phyloP scores from a whole-genome alignment of 148 eudicot genomes.

The Silene uniflora region DNA sequence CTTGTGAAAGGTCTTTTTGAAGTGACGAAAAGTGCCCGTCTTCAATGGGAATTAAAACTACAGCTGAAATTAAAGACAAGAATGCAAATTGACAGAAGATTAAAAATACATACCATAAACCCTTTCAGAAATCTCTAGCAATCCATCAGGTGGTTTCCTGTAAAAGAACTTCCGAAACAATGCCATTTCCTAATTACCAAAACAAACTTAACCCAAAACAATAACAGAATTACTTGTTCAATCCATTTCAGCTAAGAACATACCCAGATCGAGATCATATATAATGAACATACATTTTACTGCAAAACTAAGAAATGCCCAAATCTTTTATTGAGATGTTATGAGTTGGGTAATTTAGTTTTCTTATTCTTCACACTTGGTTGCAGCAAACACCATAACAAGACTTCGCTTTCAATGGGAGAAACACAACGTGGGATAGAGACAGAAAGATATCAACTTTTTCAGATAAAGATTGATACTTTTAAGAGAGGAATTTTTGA shows the following conservation, averaged over 20 bases:
- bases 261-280: slow-evolving; percentile 22
- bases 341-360: slow-evolving; percentile 3
- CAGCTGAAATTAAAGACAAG: background rate
- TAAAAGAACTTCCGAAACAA: slow-evolving; percentile 66
- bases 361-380: slow-evolving; percentile 36
- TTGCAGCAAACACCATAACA: slow-evolving; percentile 18
- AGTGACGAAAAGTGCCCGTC: too few species aligned
- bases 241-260: slow-evolving; percentile 30
- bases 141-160: slow-evolving; percentile 83
- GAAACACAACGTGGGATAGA: slow-evolving; percentile 32
- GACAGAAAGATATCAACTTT: background rate
- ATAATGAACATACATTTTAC: slow-evolving; percentile 20
- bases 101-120: slow-evolving; percentile 59
- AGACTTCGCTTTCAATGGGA: slow-evolving; percentile 51
- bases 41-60: too few species aligned
- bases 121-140: slow-evolving; percentile 84
- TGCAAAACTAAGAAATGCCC: slow-evolving; percentile 34
- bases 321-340: slow-evolving; percentile 1
- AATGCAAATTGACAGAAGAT: slow-evolving; percentile 4
- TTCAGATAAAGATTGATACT: background rate
- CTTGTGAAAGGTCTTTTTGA: too few species aligned
- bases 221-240: slow-evolving; percentile 14
- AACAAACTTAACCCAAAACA: background rate
- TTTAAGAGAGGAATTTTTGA: background rate
- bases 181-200: slow-evolving; percentile 44